phyloP scores from a whole-genome alignment of 805 yeast species.

The Cyberlindnera mycetangii region DNA sequence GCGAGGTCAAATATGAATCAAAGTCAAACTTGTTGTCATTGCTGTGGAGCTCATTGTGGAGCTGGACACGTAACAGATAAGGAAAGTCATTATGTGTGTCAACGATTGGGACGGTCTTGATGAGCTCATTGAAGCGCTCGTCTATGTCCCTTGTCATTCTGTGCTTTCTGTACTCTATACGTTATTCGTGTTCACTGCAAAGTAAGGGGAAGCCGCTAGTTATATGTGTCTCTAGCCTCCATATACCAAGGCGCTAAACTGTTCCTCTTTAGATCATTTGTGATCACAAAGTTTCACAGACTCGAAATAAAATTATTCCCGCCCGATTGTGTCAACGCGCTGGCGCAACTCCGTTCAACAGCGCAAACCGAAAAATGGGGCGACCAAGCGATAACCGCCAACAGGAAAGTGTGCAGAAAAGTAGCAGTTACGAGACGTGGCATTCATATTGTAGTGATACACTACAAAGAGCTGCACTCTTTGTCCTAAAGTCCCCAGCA shows the following conservation, averaged over 20 bases:
- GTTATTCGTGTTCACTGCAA: too few relatives aligned
- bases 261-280: too few relatives aligned
- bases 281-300: too few relatives aligned
- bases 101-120: constrained; percentile 35
- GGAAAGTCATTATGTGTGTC: constrained; percentile 55
- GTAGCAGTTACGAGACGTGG: too few relatives aligned
- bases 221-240: not conserved
- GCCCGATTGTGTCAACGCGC: not conserved
- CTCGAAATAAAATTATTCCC: not conserved
- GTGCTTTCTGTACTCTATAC: not conserved
- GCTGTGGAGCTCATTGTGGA: constrained; percentile 40
- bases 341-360: not conserved
- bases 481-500: too few relatives aligned
- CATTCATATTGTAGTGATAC: too few relatives aligned
- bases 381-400: too few relatives aligned
- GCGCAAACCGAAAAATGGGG: too few relatives aligned
- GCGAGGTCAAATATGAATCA: constrained; percentile 37
- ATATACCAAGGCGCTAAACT: too few relatives aligned
- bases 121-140: constrained; percentile 19
- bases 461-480: too few relatives aligned
- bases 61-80: constrained; percentile 42
- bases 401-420: not conserved
- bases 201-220: too few relatives aligned
- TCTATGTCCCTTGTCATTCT: constrained; percentile 11
- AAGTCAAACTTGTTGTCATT: constrained; percentile 36